A percentile compares a stretch with the other conserved stretches of the same genome.
phyloP scores from a whole-genome alignment of 2,329 filamentous ascomycete species.

The Alternaria longipes region DNA sequence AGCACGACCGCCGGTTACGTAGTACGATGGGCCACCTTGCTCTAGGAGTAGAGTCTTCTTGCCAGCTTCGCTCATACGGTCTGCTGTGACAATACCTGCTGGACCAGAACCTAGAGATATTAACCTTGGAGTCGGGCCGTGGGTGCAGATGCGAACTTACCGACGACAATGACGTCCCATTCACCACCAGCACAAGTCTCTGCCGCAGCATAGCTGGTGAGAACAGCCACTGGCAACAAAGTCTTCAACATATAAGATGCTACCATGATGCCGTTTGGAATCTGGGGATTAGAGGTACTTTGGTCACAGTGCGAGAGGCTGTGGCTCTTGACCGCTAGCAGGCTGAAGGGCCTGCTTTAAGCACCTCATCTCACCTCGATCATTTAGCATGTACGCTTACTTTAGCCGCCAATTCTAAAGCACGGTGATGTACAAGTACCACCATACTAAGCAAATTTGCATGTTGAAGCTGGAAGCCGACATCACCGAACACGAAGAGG shows the following conservation, averaged over 20 bases:
- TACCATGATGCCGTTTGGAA: slow-evolving; percentile 16
- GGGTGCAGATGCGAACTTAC: slow-evolving; percentile 5
- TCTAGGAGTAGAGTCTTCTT: slow-evolving; percentile 64
- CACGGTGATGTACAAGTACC: slow-evolving; percentile 10
- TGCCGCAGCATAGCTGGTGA: slow-evolving; percentile 9
- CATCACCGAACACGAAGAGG: slow-evolving; percentile 13
- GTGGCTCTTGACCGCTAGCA: background rate
- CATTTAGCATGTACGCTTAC: background rate
- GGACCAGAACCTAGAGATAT: slow-evolving; percentile 55
- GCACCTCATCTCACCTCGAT: background rate
- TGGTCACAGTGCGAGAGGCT: background rate
- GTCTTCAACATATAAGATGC: slow-evolving; percentile 18
- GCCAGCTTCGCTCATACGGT: slow-evolving; percentile 62
- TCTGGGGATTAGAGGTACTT: background rate
- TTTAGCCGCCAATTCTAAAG: background rate
- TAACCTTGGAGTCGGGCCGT: background rate
- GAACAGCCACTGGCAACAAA: slow-evolving; percentile 20
- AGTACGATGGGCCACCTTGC: slow-evolving; percentile 61
- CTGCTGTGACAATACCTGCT: slow-evolving; percentile 63
- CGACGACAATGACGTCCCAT: slow-evolving; percentile 38
- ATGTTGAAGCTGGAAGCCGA: slow-evolving; percentile 7
- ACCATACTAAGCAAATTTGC: slow-evolving; percentile 4
- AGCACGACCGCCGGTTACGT: slow-evolving; percentile 59
- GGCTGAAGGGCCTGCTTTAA: slow-evolving; percentile 13
- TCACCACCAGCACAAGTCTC: slow-evolving; percentile 18